A percentile compares a stretch with the other conserved stretches of the same genome.
phyloP scores from a whole-genome alignment of 495 filamentous ascomycete species.

The Trichoderma reesei region DNA sequence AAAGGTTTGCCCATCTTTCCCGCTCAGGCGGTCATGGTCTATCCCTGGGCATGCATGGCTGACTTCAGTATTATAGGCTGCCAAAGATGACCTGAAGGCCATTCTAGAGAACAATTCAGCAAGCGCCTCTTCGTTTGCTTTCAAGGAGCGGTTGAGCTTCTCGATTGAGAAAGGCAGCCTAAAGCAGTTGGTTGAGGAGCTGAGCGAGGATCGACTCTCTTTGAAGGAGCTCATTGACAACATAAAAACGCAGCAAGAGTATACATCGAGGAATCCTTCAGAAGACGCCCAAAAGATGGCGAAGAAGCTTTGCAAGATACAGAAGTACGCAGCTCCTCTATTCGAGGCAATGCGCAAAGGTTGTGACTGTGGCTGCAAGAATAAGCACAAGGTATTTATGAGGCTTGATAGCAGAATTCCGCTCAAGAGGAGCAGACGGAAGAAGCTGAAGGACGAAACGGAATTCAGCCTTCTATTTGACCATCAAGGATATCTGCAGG shows the following conservation, averaged over 20 bases:
- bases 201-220: conserved; percentile 7
- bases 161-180: conserved; percentile 11
- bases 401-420: too few relatives aligned
- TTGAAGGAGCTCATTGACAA: neutral
- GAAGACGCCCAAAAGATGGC: too few relatives aligned
- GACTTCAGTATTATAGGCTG: too few relatives aligned
- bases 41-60: neutral
- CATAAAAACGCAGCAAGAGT: neutral
- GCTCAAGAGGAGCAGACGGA: too few relatives aligned
- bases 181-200: conserved; percentile 11
- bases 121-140: neutral
- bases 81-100: too few relatives aligned
- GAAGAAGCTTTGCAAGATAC: neutral
- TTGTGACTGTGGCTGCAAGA: neutral
- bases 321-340: neutral
- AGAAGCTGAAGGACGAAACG: neutral
- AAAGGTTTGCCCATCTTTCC: conserved; percentile 8
- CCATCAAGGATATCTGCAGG: neutral
- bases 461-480: neutral
- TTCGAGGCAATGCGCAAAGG: neutral
- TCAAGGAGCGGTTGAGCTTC: conserved; percentile 11
- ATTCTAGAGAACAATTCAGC: too few relatives aligned
- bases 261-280: neutral
- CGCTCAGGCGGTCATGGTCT: neutral
- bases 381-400: neutral